Base-by-base conservation (phyloP, 2,329 filamentous ascomycete species). In the Calonectria pauciramosa region DNA sequence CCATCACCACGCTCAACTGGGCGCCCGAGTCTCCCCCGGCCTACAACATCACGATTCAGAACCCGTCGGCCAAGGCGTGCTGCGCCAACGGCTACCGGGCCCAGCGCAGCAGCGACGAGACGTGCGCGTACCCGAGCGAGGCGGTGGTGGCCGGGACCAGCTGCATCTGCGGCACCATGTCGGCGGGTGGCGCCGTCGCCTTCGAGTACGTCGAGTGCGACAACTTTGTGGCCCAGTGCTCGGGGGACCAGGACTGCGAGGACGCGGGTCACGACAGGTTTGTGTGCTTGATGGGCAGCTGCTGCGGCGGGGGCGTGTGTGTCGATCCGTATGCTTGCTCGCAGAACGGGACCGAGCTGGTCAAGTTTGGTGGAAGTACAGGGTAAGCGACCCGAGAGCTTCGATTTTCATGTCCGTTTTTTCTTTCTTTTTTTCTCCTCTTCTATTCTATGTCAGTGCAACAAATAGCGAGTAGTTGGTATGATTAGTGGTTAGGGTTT, bases 241-340 rank as follows among this genome's bases (percentile, higher is more conserved):
- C 74, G 32, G 64, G 70, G 4, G 82, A 83, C 44, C 72, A 71
- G 0, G 82, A 83, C 18, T 86, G 84, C 60, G 75, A 74, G 7
- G 72, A 59, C 1, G 76, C 81, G 20, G 81, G 79, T 0, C 75
- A 82, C 11, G 51, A 72, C 14, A 79, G 76, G 3, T 82, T 80
- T 70, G 74, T 84, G 49, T 86, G 84, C 51, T 38, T 86, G 60
- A 81, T 76, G 13, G 84, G 83, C n/a, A 85, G 82, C 68, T 86
- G 84, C 63, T 86, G 84, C 51, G 83, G 82, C 1, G 75, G 76
- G 1, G 84, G 84, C 3, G 83, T 86, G 6, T 86, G 84, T 66
- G 80, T 85, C 72, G 82, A 86, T 78, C 82, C 83, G 8, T 85
- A 82, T 72, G 82, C 82, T 71, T 86, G 84, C 72, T 84, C 84